Evolutionary conservation across 1,284 basidiomycete genomes (phyloP), one percentile per base, ranked within the genome.

Genomic region (Ganoderma sinense): DNA sequence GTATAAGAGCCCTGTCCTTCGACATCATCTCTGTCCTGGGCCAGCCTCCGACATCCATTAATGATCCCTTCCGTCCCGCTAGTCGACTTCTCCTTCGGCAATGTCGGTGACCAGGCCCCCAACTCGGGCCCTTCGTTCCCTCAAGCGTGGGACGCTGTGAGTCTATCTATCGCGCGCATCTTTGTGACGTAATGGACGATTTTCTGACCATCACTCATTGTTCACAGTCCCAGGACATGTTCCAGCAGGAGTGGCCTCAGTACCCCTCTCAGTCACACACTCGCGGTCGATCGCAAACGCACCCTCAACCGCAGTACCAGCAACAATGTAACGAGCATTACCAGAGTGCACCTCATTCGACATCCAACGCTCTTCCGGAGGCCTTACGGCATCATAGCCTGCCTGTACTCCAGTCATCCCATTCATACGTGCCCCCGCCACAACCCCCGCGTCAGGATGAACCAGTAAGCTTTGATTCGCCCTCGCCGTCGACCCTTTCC

Each of bases 1-100:
- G 64, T 73, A 73, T 69, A 73, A 71, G 66, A 43, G 18, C 66
- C 39, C 51, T 56, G 26, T 31, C 59, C 11, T 29, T 51, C 43
- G 33, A 36, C 51, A 20, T 59, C 26, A 33, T 36, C 55, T n/a
- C 43, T 10, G 36, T 33, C 61, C 53, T 43, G 53, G 20, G 23
- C 53, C 51, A 33, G 56, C 58, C 51, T 60, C 31, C 53, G 40
- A 56, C 68, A 33, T 45, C 61, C 64, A 48, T 69, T 43, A 10
- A 69, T 69, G 68, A 62, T 26, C 61, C 53, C 26, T 36, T n/a
- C 62, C 36, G 36, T 29, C 53, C 60, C 64, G 48, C 59, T n/a
- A 13, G 51, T 61, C 18, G 64, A 65, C 56, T 69, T 55, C 61
- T 66, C 60, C 41, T 53, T 16, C 51, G 14, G 14, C 39, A 41